Conservation (phyloP, 2,329 filamentous ascomycete genomes). For the Phialemoniopsis sp. region DNA sequence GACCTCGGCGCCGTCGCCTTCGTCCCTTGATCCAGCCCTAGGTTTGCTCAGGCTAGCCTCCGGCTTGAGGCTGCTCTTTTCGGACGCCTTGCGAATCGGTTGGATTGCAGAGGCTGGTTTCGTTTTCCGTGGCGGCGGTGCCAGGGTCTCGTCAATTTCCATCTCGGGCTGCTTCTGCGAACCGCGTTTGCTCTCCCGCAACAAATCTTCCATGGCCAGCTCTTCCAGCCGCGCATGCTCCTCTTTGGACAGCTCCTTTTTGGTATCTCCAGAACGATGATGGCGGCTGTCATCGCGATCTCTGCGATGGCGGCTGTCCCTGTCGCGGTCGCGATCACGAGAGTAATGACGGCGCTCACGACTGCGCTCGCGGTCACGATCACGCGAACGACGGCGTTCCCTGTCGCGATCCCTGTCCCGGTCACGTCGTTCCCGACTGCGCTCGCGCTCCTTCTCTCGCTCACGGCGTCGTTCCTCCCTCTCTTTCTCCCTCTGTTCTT, state of each 20-base stretch:
- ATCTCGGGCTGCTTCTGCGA: slow-evolving; percentile 46
- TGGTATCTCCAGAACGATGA: slow-evolving; percentile 37
- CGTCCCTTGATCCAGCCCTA: slow-evolving; percentile 9
- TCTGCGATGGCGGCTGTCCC: slow-evolving; percentile 25
- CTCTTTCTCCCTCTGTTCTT: slow-evolving; percentile 34
- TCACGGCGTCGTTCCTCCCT: slow-evolving; percentile 33
- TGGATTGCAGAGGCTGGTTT: slow-evolving; percentile 56
- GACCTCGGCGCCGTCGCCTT: neutral
- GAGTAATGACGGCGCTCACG: slow-evolving; percentile 33
- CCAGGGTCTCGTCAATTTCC: slow-evolving; percentile 52
- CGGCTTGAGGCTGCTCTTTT: slow-evolving; percentile 30
- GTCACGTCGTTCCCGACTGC: slow-evolving; percentile 12
- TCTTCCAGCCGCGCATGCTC: slow-evolving; percentile 54
- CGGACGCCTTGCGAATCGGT: slow-evolving; percentile 42
- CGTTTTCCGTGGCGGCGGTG: slow-evolving; percentile 47
- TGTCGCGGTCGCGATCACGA: slow-evolving; percentile 27
- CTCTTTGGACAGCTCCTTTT: slow-evolving; percentile 53
- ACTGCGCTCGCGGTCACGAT: slow-evolving; percentile 34
- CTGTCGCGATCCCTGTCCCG: slow-evolving; percentile 42
- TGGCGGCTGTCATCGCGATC: slow-evolving; percentile 24
- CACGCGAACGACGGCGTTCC: slow-evolving; percentile 47
- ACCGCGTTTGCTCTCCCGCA: slow-evolving; percentile 53
- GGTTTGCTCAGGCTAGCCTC: neutral
- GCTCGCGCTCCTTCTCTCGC: slow-evolving; percentile 25
- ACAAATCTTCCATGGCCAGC: slow-evolving; percentile 52